These are phyloP conservation scores for Aspergillus sparsus DNA, from an alignment of 495 filamentous ascomycete genomes.

Conservation along the genomic window DNA sequence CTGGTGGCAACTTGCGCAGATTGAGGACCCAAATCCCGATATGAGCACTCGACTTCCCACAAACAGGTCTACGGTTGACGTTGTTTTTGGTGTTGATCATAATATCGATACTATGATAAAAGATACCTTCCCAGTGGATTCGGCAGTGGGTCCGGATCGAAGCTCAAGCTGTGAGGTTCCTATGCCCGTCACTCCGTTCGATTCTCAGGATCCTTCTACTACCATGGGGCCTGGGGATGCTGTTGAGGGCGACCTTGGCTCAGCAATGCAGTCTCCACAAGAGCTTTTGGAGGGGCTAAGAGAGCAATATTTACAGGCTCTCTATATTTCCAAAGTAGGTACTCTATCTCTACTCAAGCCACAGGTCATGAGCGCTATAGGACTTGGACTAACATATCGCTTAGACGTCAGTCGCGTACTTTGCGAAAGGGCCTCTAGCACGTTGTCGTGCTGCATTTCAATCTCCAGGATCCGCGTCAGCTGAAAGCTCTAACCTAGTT, in stretches of 20 bases:
- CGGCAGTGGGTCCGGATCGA: constrained; percentile 9
- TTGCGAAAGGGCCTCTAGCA: constrained; percentile 94
- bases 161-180: constrained; percentile 16
- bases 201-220: constrained; percentile 22
- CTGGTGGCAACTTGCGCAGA: constrained; percentile 44
- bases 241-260: constrained; percentile 13
- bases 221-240: constrained; percentile 18
- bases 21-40: constrained; percentile 37
- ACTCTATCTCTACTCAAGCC: background rate
- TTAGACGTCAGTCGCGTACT: constrained; percentile 89
- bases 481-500: constrained; percentile 52
- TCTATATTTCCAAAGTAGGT: constrained; percentile 85
- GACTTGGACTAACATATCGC: constrained; percentile 12
- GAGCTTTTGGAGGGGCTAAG: constrained; percentile 68
- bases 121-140: constrained; percentile 28
- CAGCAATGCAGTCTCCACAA: constrained; percentile 53
- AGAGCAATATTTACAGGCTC: constrained; percentile 77
- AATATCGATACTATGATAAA: constrained; percentile 14
- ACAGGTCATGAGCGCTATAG: background rate
- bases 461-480: constrained; percentile 48
- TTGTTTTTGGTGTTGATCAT: constrained; percentile 37
- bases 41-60: constrained; percentile 18
- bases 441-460: constrained; percentile 78
- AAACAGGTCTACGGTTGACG: constrained; percentile 33
- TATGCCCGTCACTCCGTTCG: constrained; percentile 7